Evolutionary conservation across 192 early-diverging fungal genomes (phyloP).

Genomic region (Entrophospora sp.): DNA sequence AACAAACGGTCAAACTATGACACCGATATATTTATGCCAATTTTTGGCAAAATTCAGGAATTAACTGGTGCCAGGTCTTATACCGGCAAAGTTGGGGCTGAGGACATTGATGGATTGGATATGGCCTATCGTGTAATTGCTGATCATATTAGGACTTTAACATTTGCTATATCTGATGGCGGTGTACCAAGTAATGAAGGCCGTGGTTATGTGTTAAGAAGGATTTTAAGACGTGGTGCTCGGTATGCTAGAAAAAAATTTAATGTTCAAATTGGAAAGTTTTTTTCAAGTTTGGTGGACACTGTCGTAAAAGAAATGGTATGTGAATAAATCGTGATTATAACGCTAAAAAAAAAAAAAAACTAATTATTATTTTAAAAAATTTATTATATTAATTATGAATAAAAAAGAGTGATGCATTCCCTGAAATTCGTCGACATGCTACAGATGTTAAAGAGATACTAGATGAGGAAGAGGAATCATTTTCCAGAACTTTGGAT

Average conservation of each 20-base stretch:
- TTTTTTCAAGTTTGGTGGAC: constrained; percentile 92
- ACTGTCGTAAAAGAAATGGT: constrained; percentile 86
- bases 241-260: constrained; percentile 93
- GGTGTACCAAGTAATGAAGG: constrained; percentile 96
- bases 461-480: constrained; percentile 90
- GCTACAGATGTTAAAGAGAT: constrained; percentile 87
- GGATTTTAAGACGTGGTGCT: constrained; percentile 90
- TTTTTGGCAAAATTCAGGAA: constrained; percentile 77
- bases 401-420: constrained; percentile 80
- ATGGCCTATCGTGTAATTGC: constrained; percentile 98
- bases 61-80: constrained; percentile 81
- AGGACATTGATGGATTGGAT: constrained; percentile 90
- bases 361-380: neutral
- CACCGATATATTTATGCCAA: constrained; percentile 82
- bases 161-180: constrained; percentile 94
- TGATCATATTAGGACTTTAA: constrained; percentile 93
- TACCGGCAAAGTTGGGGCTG: constrained; percentile 76
- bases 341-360: neutral
- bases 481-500: constrained; percentile 94
- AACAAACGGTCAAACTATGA: constrained; percentile 96
- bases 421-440: constrained; percentile 78
- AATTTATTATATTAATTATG: neutral
- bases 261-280: constrained; percentile 76
- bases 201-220: constrained; percentile 93
- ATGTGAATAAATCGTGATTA: constrained; percentile 21